Evolutionary conservation across 306 rosid genomes (phyloP), one percentile per base, ranked within the genome.

Genomic region (Vachellia collinsii): DNA sequence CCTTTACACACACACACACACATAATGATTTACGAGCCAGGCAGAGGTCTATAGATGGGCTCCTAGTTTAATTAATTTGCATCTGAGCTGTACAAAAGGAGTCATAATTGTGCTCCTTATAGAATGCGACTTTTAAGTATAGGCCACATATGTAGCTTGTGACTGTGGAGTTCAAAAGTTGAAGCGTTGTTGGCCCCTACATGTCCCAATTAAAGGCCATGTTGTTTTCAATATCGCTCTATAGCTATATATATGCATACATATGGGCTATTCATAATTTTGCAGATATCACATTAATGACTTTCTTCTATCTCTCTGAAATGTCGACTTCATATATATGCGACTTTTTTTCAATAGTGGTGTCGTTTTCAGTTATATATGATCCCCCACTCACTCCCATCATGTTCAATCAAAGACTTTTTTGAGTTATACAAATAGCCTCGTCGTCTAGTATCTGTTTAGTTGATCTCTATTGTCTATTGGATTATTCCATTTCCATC

Each of bases 121-220:
- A 19, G 14, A 1, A 62, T 62, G 68, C 13, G 72, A 39, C 72
- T 37, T 29, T 64, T 41, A 41, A 68, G 48, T 19, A 37, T 56
- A 56, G 51, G 73, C 42, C 73, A 41, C 50, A 41, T 68, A 38
- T 66, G 39, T 38, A 68, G 73, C 74, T 70, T 6, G 2, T 70
- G 54, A 43, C 56, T 12, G 54, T 70, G 12, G 34, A 3, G 56
- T 43, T 67, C 74, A 6, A 70, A 70, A 43, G 44, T 23, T 70
- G 56, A 48, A 22, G 73, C 17, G 37, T 22, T 42, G 48, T 22
- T 42, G 48, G 72, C 50, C 74, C 74, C 74, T 69, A 70, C 74
- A 43, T 70, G 74, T 44, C n/a, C 38, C 12, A 11, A 68, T 4
- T 53, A 16, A 56, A n/a, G 34, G 38, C 23, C 56, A 20, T 22